phyloP scores from a whole-genome alignment of 2,329 filamentous ascomycete species.

The Penicillium sp. region DNA sequence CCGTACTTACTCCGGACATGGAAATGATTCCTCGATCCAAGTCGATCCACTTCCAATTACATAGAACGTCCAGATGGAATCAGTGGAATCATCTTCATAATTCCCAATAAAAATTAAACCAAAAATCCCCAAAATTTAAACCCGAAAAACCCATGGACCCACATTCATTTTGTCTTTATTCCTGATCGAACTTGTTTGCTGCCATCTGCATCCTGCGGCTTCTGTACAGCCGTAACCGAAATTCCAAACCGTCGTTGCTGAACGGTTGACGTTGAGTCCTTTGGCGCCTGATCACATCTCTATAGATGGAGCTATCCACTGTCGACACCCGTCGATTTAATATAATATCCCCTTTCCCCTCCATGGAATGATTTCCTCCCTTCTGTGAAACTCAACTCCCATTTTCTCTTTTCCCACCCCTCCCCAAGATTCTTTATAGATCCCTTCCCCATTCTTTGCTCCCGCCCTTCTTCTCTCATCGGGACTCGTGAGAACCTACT shows the following conservation, averaged over 20 bases:
- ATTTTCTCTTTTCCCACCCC: slow-evolving; percentile 2
- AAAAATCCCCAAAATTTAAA: slow-evolving; percentile 9
- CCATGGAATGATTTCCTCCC: slow-evolving; percentile 9
- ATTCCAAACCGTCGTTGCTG: slow-evolving; percentile 20
- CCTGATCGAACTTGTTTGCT: slow-evolving; percentile 33
- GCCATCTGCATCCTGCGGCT: slow-evolving; percentile 29
- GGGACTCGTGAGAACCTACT: too few relatives aligned
- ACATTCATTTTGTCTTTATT: slow-evolving; percentile 24
- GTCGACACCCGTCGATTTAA: slow-evolving; percentile 18
- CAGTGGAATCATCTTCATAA: background rate
- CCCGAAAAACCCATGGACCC: slow-evolving; percentile 18
- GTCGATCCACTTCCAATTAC: background rate
- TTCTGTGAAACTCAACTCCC: slow-evolving; percentile 8
- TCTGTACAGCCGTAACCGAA: slow-evolving; percentile 36
- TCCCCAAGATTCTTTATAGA: slow-evolving; percentile 20
- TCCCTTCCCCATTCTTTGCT: slow-evolving; percentile 20
- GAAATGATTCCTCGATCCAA: background rate
- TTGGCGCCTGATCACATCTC: slow-evolving; percentile 33
- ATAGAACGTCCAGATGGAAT: slow-evolving; percentile 1
- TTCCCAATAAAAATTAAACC: background rate
- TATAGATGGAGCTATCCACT: slow-evolving; percentile 32
- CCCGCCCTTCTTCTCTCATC: slow-evolving; percentile 7
- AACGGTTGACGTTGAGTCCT: slow-evolving; percentile 27
- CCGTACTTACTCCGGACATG: too few relatives aligned
- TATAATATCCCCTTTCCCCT: slow-evolving; percentile 28